Conservation (phyloP, 129 eudicot species). For the Logfia minima region DNA sequence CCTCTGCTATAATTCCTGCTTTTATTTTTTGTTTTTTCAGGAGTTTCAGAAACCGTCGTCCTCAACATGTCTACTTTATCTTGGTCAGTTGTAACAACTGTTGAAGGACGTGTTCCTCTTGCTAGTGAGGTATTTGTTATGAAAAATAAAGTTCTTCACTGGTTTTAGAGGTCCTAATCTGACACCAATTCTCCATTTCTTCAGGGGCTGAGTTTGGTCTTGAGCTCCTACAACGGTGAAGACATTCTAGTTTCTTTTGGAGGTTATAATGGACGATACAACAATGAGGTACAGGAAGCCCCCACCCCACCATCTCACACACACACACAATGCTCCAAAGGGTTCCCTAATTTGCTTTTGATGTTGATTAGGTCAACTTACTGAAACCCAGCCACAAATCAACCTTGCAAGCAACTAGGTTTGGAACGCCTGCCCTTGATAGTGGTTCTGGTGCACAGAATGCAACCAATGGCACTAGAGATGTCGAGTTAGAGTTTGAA, state of each 20-base stretch:
- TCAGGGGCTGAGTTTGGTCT: slow-evolving; percentile 93
- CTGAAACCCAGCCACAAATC: slow-evolving; percentile 97
- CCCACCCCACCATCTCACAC: not conserved
- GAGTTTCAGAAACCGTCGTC: slow-evolving; percentile 90
- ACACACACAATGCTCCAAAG: not conserved
- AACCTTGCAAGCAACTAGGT: slow-evolving; percentile 71
- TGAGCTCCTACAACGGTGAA: slow-evolving; percentile 82
- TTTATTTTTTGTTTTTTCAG: slow-evolving; percentile 38
- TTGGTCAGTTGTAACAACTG: slow-evolving; percentile 92
- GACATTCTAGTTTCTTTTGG: slow-evolving; percentile 94
- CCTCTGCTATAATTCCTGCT: not conserved
- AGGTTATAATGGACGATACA: slow-evolving; percentile 96
- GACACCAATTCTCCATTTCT: slow-evolving; percentile 4
- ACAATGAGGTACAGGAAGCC: slow-evolving; percentile 67
- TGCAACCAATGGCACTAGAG: slow-evolving; percentile 82
- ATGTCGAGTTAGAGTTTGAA: slow-evolving; percentile 72
- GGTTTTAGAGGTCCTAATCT: not conserved
- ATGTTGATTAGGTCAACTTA: slow-evolving; percentile 61
- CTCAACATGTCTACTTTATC: slow-evolving; percentile 97
- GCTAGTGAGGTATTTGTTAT: slow-evolving; percentile 82
- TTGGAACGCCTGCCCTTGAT: slow-evolving; percentile 68
- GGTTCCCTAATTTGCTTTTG: slow-evolving; percentile 21
- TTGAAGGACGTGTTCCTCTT: slow-evolving; percentile 88
- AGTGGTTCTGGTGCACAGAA: slow-evolving; percentile 86
- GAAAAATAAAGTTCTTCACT: not conserved